phyloP scores from a whole-genome alignment of 1,284 basidiomycete genomes.

The Ceratobasidium sp. region DNA sequence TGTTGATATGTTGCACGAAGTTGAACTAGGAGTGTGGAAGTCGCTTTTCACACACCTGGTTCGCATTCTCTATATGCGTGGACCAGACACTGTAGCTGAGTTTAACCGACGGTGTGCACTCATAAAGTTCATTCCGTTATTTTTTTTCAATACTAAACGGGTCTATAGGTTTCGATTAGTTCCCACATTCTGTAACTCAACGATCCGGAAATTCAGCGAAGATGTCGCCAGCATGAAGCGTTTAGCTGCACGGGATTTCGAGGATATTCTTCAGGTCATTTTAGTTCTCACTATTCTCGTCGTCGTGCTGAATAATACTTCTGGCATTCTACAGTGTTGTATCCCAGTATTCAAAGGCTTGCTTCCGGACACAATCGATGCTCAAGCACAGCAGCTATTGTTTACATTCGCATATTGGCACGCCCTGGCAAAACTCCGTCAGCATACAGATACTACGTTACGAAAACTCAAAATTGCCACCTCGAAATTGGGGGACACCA shows the following conservation, averaged over 20 bases:
- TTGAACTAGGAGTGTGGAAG: slow-evolving; percentile 60
- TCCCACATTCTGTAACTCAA: slow-evolving; percentile 41
- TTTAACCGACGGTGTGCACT: slow-evolving; percentile 36
- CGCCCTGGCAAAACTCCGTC: slow-evolving; percentile 10
- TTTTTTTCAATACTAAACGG: background rate
- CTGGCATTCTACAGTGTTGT: slow-evolving; percentile 52
- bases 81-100: slow-evolving; percentile 15
- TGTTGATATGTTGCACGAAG: slow-evolving; percentile 59
- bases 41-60: slow-evolving; percentile 56
- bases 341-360: slow-evolving; percentile 58
- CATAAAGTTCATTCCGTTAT: background rate
- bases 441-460: slow-evolving; percentile 6
- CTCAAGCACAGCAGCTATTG: background rate
- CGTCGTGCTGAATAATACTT: too few species aligned
- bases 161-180: slow-evolving; percentile 40
- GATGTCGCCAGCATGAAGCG: slow-evolving; percentile 45
- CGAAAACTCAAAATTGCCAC: slow-evolving; percentile 46
- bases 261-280: slow-evolving; percentile 35
- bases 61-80: slow-evolving; percentile 54
- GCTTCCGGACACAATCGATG: slow-evolving; percentile 48
- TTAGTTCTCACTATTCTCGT: background rate
- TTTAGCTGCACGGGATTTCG: slow-evolving; percentile 47
- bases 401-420: slow-evolving; percentile 16
- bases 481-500: slow-evolving; percentile 49
- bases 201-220: slow-evolving; percentile 45